Base-by-base conservation (phyloP, 495 filamentous ascomycete genomes). In the Penicillium psychrofluorescens region DNA sequence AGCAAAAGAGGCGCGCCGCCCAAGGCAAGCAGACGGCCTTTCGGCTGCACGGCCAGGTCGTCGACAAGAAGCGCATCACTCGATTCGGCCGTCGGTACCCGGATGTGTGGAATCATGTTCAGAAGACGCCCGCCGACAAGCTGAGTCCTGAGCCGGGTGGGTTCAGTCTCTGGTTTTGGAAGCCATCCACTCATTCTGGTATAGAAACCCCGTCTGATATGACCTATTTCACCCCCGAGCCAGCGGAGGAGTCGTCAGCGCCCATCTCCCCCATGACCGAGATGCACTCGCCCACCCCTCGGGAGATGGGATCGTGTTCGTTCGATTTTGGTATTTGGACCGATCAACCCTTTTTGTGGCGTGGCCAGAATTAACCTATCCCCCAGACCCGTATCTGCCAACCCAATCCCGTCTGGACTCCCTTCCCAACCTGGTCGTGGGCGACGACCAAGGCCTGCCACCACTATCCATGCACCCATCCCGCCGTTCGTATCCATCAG, bases 11-110 rank as follows among this genome's bases (percentile, higher is more conserved):
- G 37, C 65, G 67, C 11, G 67, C 67, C 30, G 65, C 67, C 38
- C 56, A 53, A 27, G 67, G 67, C 48, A 70, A 70, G 45, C 59
- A 61, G 43, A 70, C 65, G 1, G 67, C 62, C n/a, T 70, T 70
- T 36, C 61, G 65, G 6, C 54, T 66, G 7, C 56, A 50, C 30
- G 66, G 66, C 5, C 64, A 70, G 27, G 54, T 61, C 29, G 59
- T 70, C 33, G 66, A 70, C 33, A 41, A 53, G 8, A 70, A 67
- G 37, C 62, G 64, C 15, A 63, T 70, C 33, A 54, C 66, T 27
- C 62, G 66, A 8, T 70, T 70, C 35, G 51, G 62, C 11, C 64
- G 66, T 40, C 58, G 66, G 43, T 62, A 70, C 40, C 56, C 58
- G 11, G 38, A 42, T 1, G 41, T 51, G 2, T 56, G 56, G 58